Evolutionary conservation across 2,329 filamentous ascomycete genomes (phyloP).

Genomic region (Escovopsis sp.): DNA sequence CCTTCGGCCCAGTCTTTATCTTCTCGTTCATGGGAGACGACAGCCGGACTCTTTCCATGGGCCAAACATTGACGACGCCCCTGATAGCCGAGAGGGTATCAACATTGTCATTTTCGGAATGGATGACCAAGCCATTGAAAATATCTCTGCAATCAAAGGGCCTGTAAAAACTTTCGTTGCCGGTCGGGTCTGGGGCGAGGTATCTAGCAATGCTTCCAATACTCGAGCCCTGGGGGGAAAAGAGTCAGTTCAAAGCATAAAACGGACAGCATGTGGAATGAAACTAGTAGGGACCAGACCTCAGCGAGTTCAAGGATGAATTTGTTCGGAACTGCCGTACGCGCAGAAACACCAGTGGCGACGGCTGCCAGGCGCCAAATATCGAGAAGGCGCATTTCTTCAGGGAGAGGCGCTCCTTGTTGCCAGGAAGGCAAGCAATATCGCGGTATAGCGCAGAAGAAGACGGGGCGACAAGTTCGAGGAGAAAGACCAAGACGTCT

Average conservation of each 20-base stretch:
- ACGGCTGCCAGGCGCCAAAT: conserved; percentile 1
- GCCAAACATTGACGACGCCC: conserved; percentile 24
- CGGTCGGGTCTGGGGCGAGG: conserved; percentile 5
- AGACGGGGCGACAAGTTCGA: too few relatives aligned
- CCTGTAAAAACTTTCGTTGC: conserved; percentile 10
- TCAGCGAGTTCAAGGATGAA: conserved; percentile 12
- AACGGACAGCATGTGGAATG: neutral
- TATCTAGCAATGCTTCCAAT: conserved; percentile 10
- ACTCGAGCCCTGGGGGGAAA: conserved; percentile 4
- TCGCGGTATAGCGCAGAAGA: too few relatives aligned
- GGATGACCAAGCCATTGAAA: conserved; percentile 21
- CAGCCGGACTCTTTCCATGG: conserved; percentile 13
- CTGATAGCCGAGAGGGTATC: conserved; percentile 18
- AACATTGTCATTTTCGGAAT: conserved; percentile 17
- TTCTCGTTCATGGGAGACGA: neutral
- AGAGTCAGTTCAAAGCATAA: neutral
- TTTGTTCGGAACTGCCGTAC: conserved; percentile 9
- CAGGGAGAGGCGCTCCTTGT: too few relatives aligned
- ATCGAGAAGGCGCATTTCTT: conserved; percentile 1
- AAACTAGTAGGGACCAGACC: neutral
- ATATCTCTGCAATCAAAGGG: conserved; percentile 21
- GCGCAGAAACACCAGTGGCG: neutral
- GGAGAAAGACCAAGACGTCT: too few relatives aligned
- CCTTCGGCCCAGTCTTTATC: conserved; percentile 1
- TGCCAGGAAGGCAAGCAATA: too few relatives aligned